These are phyloP conservation scores for Akanthomyces dipterigenus DNA, from an alignment of 2,329 filamentous ascomycete genomes.

Conservation along the genomic window DNA sequence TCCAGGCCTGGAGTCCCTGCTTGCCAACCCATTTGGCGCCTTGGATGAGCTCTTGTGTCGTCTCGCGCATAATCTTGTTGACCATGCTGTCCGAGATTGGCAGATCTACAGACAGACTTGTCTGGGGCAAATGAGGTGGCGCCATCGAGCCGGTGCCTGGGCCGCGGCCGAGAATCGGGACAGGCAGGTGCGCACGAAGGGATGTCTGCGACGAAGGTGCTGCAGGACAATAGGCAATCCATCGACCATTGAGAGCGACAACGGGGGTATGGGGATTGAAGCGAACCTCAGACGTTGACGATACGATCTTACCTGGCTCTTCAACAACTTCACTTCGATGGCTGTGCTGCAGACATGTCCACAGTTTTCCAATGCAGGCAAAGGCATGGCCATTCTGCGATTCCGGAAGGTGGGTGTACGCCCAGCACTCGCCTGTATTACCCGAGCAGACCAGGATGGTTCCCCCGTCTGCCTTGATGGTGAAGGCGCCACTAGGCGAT, in stretches of 20 bases:
- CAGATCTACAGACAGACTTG: slow-evolving; percentile 64
- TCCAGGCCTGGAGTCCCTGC: slow-evolving; percentile 70
- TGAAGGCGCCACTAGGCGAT: slow-evolving; percentile 63
- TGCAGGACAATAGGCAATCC: slow-evolving; percentile 72
- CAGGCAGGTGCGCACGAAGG: slow-evolving; percentile 58
- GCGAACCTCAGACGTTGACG: slow-evolving; percentile 30
- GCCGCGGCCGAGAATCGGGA: slow-evolving; percentile 47
- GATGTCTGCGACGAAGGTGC: slow-evolving; percentile 64
- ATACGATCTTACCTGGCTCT: slow-evolving; percentile 36
- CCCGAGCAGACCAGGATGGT: slow-evolving; percentile 73
- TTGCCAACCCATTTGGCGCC: slow-evolving; percentile 71
- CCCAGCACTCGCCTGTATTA: slow-evolving; percentile 77
- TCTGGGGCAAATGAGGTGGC: slow-evolving; percentile 60
- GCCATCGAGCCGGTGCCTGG: slow-evolving; percentile 53
- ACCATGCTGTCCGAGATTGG: slow-evolving; percentile 64
- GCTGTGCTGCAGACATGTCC: slow-evolving; percentile 73
- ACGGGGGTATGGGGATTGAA: slow-evolving; percentile 54
- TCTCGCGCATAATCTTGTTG: slow-evolving; percentile 71
- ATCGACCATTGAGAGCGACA: slow-evolving; percentile 62
- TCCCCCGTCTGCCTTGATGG: slow-evolving; percentile 64
- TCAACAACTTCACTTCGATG: slow-evolving; percentile 40
- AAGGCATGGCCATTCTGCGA: slow-evolving; percentile 40
- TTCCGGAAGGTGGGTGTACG: slow-evolving; percentile 52
- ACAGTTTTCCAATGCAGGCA: slow-evolving; percentile 77
- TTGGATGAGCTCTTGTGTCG: slow-evolving; percentile 70